phyloP scores from a whole-genome alignment of 1,139 yeast genomes.

The Taphrina sp. region DNA sequence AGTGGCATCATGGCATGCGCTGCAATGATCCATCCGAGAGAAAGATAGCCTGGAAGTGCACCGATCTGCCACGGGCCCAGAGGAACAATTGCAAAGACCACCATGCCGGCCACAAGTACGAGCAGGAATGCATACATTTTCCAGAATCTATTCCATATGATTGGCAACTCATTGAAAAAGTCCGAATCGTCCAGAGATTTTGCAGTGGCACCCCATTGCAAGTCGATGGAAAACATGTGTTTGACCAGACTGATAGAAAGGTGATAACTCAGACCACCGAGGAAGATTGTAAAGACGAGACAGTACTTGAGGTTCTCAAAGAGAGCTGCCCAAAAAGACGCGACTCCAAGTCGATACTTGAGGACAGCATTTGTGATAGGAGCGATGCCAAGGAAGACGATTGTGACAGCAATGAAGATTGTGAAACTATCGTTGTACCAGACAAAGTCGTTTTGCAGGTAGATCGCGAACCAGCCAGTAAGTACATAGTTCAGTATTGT shows the following conservation, averaged over 20 bases:
- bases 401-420: slow-evolving; percentile 30
- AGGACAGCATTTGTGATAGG: slow-evolving; percentile 34
- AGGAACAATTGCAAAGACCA: slow-evolving; percentile 30
- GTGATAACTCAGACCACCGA: slow-evolving; percentile 35
- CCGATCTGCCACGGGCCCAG: slow-evolving; percentile 34
- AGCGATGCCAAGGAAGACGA: slow-evolving; percentile 34
- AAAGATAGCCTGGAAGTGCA: slow-evolving; percentile 14
- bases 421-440: slow-evolving; percentile 34
- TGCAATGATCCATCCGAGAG: slow-evolving; percentile 33
- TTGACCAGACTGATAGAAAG: slow-evolving; percentile 32
- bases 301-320: slow-evolving; percentile 3
- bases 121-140: slow-evolving; percentile 10
- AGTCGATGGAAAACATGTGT: slow-evolving; percentile 34
- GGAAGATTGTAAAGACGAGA: slow-evolving; percentile 32
- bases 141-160: slow-evolving; percentile 24
- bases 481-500: slow-evolving; percentile 33
- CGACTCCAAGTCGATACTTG: slow-evolving; percentile 29
- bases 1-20: slow-evolving; percentile 32
- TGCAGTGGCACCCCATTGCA: slow-evolving; percentile 37
- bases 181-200: slow-evolving; percentile 35
- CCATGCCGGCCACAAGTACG: slow-evolving; percentile 16
- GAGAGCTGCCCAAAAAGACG: slow-evolving; percentile 15
- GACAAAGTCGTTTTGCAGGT: slow-evolving; percentile 22
- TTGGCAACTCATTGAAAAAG: slow-evolving; percentile 35
- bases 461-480: slow-evolving; percentile 34